A percentile compares a stretch with the other conserved stretches of the same genome.
Evolutionary conservation across 2,329 filamentous ascomycete genomes (phyloP).

Genomic region (Penicillium sp.): DNA sequence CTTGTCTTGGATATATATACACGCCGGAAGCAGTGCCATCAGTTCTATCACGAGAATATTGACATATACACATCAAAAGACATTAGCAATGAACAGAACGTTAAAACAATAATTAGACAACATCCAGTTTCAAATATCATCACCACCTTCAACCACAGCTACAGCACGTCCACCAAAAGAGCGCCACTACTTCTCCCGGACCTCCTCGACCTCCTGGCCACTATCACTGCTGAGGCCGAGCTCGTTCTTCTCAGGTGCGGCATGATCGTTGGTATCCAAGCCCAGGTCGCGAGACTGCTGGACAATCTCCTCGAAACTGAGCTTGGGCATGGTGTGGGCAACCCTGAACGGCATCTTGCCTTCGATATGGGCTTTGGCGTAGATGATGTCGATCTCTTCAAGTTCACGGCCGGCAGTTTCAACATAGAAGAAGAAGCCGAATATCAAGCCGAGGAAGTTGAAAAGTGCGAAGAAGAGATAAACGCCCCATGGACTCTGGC

Average conservation of each 20-base stretch:
- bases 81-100: neutral
- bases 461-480: conserved; percentile 45
- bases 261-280: conserved; percentile 12
- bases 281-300: conserved; percentile 28
- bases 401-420: conserved; percentile 46
- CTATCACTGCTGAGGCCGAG: conserved; percentile 22
- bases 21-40: neutral
- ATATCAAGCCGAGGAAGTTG: conserved; percentile 45
- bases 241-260: conserved; percentile 21
- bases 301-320: conserved; percentile 28
- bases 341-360: conserved; percentile 32
- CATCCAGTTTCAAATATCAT: neutral
- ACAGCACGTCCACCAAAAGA: neutral
- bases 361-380: conserved; percentile 5
- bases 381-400: conserved; percentile 35
- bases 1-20: neutral
- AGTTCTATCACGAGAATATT: conserved; percentile 2
- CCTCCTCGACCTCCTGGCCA: conserved; percentile 11
- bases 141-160: neutral
- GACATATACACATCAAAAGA: neutral
- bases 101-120: neutral
- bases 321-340: conserved; percentile 33
- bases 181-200: conserved; percentile 2
- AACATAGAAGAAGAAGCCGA: conserved; percentile 54
- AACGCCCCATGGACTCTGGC: conserved; percentile 37